Base-by-base conservation (phyloP, 805 yeast genomes). In the Scheffersomyces stipitis region DNA sequence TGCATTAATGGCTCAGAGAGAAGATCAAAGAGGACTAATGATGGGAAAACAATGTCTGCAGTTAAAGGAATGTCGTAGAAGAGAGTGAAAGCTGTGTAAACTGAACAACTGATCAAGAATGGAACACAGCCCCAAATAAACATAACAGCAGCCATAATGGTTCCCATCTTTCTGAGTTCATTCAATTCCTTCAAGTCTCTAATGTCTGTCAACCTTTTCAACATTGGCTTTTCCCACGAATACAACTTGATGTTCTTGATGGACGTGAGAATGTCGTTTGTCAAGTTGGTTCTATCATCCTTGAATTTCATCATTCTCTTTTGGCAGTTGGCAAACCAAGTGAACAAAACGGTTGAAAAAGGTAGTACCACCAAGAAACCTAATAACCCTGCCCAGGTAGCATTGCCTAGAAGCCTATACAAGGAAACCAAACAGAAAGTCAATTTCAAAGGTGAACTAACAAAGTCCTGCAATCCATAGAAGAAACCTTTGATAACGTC, bases 171-270 rank as follows among this genome's bases (percentile, higher is more conserved):
- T 32, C 48, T 54, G 28, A 47, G 42, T n/a, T 49, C 51, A 16
- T 39, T 37, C 37, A 67, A 53, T 40, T 67, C 71, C 41, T 62
- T 57, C 14, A 52, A 54, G 43, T 65, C 62, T 55, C 73, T 58
- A 24, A 67, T 48, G 3, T 48, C 54, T 34, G 46, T 48, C 26
- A 67, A 52, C 32, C 58, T 55, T 22, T 51, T 45, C 39, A 66
- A 45, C 67, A 66, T 64, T 15, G 72, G 71, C 22, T 44, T 43
- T 40, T 67, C 73, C 73, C 73, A 67, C 2, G 71, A 59, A 42
- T 66, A 67, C 27, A 67, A 56, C 42, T 67, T 67, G 47, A 67
- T 54, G 32, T 64, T 59, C 41, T 66, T 67, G 23, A 65, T 60
- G 6, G 70, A 55, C 36, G 51, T 54, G 36, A 67, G 56, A 32